A percentile compares a stretch with the other conserved stretches of the same genome.
phyloP scores from a whole-genome alignment of 345 rosid genomes.

The Salix suchowensis region DNA sequence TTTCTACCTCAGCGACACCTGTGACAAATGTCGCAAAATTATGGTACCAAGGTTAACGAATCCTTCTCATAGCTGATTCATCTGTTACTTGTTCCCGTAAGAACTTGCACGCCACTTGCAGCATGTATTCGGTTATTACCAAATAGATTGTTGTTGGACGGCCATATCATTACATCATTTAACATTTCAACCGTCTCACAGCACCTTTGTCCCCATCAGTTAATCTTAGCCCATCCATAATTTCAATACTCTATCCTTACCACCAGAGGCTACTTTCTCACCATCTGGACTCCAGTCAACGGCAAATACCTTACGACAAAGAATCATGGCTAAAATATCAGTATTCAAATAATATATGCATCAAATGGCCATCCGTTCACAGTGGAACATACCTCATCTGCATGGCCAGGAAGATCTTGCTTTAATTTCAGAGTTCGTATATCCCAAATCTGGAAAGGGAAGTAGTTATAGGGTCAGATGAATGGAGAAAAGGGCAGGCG shows the following conservation, averaged over 20 bases:
- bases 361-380: not conserved
- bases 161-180: not conserved
- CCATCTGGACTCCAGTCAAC: constrained; percentile 99
- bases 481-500: not conserved
- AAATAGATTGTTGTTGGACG: not conserved
- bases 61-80: not conserved
- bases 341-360: not conserved
- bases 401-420: constrained; percentile 96
- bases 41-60: not conserved
- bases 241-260: constrained; percentile 83
- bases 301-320: constrained; percentile 54
- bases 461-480: not conserved
- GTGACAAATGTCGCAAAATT: not conserved
- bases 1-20: not conserved
- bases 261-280: constrained; percentile 96
- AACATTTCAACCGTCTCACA: not conserved
- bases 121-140: not conserved
- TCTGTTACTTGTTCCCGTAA: not conserved
- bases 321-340: constrained; percentile 3
- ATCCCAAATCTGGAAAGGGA: constrained; percentile 67
- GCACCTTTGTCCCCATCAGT: not conserved
- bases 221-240: constrained; percentile 77
- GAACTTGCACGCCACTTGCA: not conserved
- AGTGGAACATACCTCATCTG: constrained; percentile 63
- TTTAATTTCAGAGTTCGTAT: constrained; percentile 68